phyloP scores from a whole-genome alignment of 2,329 filamentous ascomycete species.

The Piedraia hortae region DNA sequence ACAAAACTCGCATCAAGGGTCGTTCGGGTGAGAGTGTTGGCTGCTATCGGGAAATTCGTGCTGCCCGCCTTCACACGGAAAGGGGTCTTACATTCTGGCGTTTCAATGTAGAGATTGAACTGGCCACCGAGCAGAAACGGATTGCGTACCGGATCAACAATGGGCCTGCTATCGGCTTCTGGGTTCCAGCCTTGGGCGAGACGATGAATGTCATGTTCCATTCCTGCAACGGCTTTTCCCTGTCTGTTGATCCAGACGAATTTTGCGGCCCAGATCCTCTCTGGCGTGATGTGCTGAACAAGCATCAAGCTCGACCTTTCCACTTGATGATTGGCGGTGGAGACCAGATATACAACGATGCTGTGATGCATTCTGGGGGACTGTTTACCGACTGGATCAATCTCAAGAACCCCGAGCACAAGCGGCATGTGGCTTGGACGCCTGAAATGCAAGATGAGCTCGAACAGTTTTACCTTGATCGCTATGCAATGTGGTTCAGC shows the following conservation, averaged over 20 bases:
- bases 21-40: conserved; percentile 56
- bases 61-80: conserved; percentile 58
- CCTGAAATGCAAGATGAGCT: conserved; percentile 65
- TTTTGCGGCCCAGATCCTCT: conserved; percentile 84
- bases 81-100: conserved; percentile 86
- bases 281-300: conserved; percentile 89
- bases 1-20: conserved; percentile 20
- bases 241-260: conserved; percentile 46
- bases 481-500: conserved; percentile 87
- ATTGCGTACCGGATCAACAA: conserved; percentile 90
- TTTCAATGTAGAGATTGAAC: conserved; percentile 82
- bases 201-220: conserved; percentile 99
- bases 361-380: conserved; percentile 43
- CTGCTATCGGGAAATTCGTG: conserved; percentile 60
- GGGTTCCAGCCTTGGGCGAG: conserved; percentile 63
- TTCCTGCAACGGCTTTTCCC: conserved; percentile 87
- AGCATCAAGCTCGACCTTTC: conserved; percentile 72
- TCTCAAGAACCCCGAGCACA: conserved; percentile 52
- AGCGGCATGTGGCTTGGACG: conserved; percentile 53
- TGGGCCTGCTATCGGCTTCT: conserved; percentile 70
- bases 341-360: conserved; percentile 91
- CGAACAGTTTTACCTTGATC: conserved; percentile 63
- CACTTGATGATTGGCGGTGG: conserved; percentile 96
- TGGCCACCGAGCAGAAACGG: conserved; percentile 48
- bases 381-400: conserved; percentile 65